Evolutionary conservation across 306 rosid species (phyloP).

Genomic region (Cicer arietinum): DNA sequence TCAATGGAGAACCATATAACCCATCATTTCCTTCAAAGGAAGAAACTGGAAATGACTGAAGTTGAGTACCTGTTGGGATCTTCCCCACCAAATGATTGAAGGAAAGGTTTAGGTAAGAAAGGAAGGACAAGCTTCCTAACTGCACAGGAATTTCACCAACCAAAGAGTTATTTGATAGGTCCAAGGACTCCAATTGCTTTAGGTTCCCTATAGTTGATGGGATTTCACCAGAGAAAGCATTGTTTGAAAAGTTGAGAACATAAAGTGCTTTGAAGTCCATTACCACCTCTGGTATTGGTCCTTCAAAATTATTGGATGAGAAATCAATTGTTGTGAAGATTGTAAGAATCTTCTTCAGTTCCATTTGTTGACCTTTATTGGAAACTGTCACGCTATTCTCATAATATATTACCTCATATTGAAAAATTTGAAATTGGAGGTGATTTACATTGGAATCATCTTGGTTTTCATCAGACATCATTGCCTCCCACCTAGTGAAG

Average conservation of each 20-base stretch:
- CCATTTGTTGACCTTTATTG: constrained; percentile 13
- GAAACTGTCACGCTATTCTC: constrained; percentile 8
- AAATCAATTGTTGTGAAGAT: constrained; percentile 43
- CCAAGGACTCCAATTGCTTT: constrained; percentile 48
- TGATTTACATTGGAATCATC: not conserved
- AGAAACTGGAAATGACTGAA: constrained; percentile 43
- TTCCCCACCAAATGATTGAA: constrained; percentile 45
- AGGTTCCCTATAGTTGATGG: constrained; percentile 45
- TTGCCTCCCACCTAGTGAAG: constrained; percentile 43
- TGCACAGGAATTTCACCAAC: constrained; percentile 36
- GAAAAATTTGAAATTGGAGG: not conserved
- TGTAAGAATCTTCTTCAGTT: constrained; percentile 18
- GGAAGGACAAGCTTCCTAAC: constrained; percentile 36
- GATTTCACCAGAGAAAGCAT: constrained; percentile 41
- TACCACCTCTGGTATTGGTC: constrained; percentile 42
- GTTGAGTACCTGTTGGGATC: constrained; percentile 50
- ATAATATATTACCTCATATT: constrained; percentile 45
- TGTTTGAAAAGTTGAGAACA: constrained; percentile 48
- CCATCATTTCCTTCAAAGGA: constrained; percentile 46
- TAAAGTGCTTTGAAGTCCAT: constrained; percentile 27
- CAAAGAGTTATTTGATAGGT: constrained; percentile 45
- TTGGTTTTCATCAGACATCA: constrained; percentile 9
- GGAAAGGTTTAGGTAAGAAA: constrained; percentile 41
- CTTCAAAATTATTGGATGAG: constrained; percentile 42
- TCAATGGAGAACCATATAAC: constrained; percentile 47